Evolutionary conservation across 345 rosid species (phyloP).

Genomic region (Ceriops zippeliana): DNA sequence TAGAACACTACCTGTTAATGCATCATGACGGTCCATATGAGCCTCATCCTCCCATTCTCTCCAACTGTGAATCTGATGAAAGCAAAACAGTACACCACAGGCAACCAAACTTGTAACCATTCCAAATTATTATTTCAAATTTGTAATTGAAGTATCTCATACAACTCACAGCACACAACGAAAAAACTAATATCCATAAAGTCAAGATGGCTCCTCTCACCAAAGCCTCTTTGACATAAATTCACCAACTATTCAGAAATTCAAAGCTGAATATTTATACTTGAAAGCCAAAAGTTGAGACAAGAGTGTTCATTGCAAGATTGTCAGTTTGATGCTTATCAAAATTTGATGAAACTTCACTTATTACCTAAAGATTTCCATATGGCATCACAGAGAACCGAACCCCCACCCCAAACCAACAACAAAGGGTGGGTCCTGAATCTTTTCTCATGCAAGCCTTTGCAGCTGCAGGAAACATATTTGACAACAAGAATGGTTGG

Average conservation of each 20-base stretch:
- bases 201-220: background rate
- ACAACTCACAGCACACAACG: background rate
- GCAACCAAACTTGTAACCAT: background rate
- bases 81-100: conserved; percentile 15
- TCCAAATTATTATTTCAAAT: conserved; percentile 2
- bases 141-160: background rate
- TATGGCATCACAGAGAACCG: too few relatives aligned
- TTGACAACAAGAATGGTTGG: too few relatives aligned
- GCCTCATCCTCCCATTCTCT: conserved; percentile 89
- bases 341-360: background rate
- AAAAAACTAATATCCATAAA: background rate
- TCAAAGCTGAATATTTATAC: too few relatives aligned
- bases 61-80: conserved; percentile 85
- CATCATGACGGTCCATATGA: conserved; percentile 54
- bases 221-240: too few relatives aligned
- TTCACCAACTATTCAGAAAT: too few relatives aligned
- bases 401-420: too few relatives aligned
- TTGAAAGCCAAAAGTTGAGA: background rate
- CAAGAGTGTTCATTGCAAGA: background rate
- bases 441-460: too few relatives aligned
- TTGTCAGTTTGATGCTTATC: background rate
- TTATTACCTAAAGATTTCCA: too few relatives aligned
- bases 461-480: too few relatives aligned
- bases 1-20: conserved; percentile 53
- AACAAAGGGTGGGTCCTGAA: too few relatives aligned